Evolutionary conservation across 768 basidiomycete species (phyloP), one percentile per base, ranked within the genome.

Genomic region (Tricholoma terreum): DNA sequence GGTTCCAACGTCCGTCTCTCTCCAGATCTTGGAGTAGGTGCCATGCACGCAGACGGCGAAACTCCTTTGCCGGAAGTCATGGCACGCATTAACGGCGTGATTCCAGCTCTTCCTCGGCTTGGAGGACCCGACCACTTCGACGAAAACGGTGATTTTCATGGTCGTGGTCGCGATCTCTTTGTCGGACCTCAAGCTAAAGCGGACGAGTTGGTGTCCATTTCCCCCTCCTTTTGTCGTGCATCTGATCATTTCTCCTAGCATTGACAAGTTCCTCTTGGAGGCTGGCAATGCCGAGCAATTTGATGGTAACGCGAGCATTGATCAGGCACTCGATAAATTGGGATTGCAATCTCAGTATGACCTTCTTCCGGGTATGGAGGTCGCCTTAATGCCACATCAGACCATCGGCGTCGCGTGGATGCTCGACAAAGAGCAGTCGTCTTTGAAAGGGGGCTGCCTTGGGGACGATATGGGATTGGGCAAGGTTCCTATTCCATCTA

Each of bases 311-410:
- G 81, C 73, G 1, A 83, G 73, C 24, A 77, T 92, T 12, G 83
- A 84, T 15, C 74, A 80, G 19, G 85, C 85, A 0, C 72, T 87
- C 0, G 63, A 74, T 38, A 75, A 75, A 55, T 77, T 92, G 19
- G 80, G 79, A 0, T 68, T 92, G 34, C 63, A 68, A n/a, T 67
- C 61, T 34, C 72, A 84, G 52, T 73, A 77, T 36, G 74, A 82
- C 27, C 67, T 75, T 21, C 57, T 90, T 1, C 82, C 82, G 0
- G 84, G 83, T 4, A 83, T 90, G 79, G 74, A 74, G 14, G 74
- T 89, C 22, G 68, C 78, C 0, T 70, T 90, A 34, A 84, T 90
- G 84, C 78, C 88, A 9, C 89, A 90, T 67, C 85, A 89, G 62
- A 73, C 79, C 15, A 81, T 90, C 50, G 81, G 79, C 7, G 82